Evolutionary conservation across 257 asterid genomes (phyloP), one percentile per base, ranked within the genome.

Genomic region (Solanum rostratum): DNA sequence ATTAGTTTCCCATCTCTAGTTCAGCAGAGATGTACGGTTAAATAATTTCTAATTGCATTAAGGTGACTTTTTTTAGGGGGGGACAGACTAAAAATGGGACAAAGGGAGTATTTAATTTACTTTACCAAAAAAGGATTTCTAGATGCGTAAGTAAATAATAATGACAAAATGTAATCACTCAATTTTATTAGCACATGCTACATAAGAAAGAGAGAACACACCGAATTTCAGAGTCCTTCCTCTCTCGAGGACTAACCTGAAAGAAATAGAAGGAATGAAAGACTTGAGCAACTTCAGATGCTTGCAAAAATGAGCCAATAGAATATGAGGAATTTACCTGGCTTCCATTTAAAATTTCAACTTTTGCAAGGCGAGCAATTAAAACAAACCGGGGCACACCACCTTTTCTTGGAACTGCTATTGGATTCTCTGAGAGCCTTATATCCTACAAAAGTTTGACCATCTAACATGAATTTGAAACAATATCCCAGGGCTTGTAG

Each of bases 221-320:
- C 98, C 99, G 92, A 82, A 97, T 97, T 87, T 97, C 99, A 37
- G 99, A 95, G 80, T 97, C 99, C 88, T 92, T 95, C 37, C 99
- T 93, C 89, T 97, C 99, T 85, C 96, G 91, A 74, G 92, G 91
- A 89, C 92, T 89, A 87, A 97, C 90, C 99, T 95, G 94, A 80
- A 88, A 80, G 76, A 81, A 80, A 84, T 82, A 83, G 82, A 86
- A 79, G 71, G 68, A 14, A 82, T 60, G 66, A 57, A 82, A 82
- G 27, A 33, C 22, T 55, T 63, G 46, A 71, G 62, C 88, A 81
- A 83, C 85, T 50, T 59, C 85, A 85, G 80, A 84, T 85, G 66
- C 87, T 69, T 71, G 69, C 70, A 73, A 81, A 65, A 19, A 14
- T 79, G 59, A 73, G 65, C 15, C 49, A 84, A 13, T 43, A 37